Conservation (phyloP, 768 basidiomycete species). For the Boletellus sp. region DNA sequence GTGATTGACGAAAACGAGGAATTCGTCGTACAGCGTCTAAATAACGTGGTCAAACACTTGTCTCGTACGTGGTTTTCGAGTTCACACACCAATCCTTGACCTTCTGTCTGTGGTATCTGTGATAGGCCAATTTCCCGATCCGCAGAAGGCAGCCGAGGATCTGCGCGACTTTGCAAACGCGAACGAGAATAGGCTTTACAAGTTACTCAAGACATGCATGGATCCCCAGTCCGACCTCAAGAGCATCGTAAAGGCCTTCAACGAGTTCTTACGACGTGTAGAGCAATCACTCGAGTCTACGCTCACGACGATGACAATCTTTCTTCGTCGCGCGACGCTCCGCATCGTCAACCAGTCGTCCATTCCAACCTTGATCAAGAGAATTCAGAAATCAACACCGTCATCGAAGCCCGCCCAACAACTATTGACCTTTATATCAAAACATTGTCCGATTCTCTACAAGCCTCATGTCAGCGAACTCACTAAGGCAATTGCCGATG, state of each 20-base stretch:
- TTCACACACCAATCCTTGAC: background rate
- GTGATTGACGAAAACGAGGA: constrained; percentile 85
- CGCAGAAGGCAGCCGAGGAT: constrained; percentile 73
- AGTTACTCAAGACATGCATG: constrained; percentile 74
- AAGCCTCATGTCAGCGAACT: constrained; percentile 75
- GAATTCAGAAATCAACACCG: constrained; percentile 48
- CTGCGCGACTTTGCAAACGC: constrained; percentile 77
- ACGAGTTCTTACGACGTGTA: constrained; percentile 73
- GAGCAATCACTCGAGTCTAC: constrained; percentile 65
- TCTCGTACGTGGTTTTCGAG: constrained; percentile 46
- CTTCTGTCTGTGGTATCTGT: constrained; percentile 22
- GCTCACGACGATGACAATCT: constrained; percentile 59
- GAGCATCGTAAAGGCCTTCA: constrained; percentile 72
- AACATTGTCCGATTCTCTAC: constrained; percentile 70
- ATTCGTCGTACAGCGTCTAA: constrained; percentile 50
- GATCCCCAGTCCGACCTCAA: constrained; percentile 85
- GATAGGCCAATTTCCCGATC: constrained; percentile 59
- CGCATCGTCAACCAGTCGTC: constrained; percentile 83
- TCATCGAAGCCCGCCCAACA: constrained; percentile 44
- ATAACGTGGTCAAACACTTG: constrained; percentile 51
- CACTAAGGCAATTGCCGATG: constrained; percentile 65
- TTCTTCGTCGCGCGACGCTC: constrained; percentile 69
- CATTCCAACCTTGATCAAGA: constrained; percentile 75
- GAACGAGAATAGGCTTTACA: constrained; percentile 85
- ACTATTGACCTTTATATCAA: constrained; percentile 61